Base-by-base conservation (phyloP, 306 rosid species). In the Hippophae tibetana region DNA sequence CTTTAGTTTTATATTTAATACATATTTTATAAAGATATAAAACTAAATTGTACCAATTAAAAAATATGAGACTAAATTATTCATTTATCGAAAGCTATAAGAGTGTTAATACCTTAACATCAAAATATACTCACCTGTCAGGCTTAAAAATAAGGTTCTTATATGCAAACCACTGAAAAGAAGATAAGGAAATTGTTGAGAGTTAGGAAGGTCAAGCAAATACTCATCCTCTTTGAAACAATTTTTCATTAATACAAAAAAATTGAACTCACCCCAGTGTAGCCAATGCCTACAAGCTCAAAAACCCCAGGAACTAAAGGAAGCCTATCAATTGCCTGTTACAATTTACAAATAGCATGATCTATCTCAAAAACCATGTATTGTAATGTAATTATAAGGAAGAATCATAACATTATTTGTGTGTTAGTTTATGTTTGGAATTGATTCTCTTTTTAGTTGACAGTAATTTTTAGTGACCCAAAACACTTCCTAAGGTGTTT, bases 281-380 rank as follows among this genome's bases (percentile, higher is more conserved):
- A 90, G 62, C 95, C 98, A 71, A 90, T 87, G 67, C 98, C 98
- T 46, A 83, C 84, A 49, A 87, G 57, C 71, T 90, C 98, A 69
- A 90, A 86, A 71, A 78, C 70, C 18, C 95, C 95, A 58, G 98
- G 98, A 78, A 90, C 51, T 23, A 90, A 56, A 54, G 96, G 96
- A 79, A 90, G 92, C 89, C 83, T 83, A 64, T 87, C 98, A 78
- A 90, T 78, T 67, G 96, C 97, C 97, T 87, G 89, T 62, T 31
- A 46, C 58, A 69, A 66, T 50, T 43, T 0, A 83, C 18, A 49
- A 5, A 13, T 13, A 49, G 7, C 26, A 6, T 50, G 10, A 47
- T 44, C 12, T 52, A 54, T 41, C 57, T 69, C 61, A 69, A 42
- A 56, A 66, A 61, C n/a, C 43, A 27, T 9, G 40, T 47, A 12